phyloP scores from a whole-genome alignment of 2,329 filamentous ascomycete genomes.

The Onygena corvina region DNA sequence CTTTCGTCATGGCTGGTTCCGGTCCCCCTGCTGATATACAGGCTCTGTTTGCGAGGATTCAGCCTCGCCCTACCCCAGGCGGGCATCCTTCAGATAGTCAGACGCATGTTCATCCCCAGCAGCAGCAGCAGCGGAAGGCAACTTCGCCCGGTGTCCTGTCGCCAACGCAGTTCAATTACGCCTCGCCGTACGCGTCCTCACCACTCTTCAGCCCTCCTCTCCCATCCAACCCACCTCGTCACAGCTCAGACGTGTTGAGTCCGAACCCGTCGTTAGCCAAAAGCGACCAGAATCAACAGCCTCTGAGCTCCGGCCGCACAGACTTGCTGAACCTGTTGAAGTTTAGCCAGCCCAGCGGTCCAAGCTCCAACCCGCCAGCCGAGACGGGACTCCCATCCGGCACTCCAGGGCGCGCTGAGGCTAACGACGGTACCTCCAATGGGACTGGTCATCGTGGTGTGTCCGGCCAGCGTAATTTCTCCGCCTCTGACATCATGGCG shows the following conservation, averaged over 20 bases:
- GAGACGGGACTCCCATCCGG: constrained; percentile 3
- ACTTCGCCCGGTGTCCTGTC: constrained; percentile 25
- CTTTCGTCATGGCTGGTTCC: constrained; percentile 6
- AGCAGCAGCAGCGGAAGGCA: constrained; percentile 24
- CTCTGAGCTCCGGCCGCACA: constrained; percentile 38
- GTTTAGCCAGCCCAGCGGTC: constrained; percentile 42
- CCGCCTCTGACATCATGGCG: constrained; percentile 47
- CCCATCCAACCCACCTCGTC: constrained; percentile 43
- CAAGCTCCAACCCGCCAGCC: constrained; percentile 15
- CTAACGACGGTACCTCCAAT: constrained; percentile 13
- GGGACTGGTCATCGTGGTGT: constrained; percentile 17
- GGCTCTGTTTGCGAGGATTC: constrained; percentile 37
- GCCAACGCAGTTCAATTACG: constrained; percentile 33
- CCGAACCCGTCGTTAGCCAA: constrained; percentile 39
- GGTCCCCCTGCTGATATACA: constrained; percentile 33
- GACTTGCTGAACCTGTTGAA: constrained; percentile 54
- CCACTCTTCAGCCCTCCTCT: constrained; percentile 46
- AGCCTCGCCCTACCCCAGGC: constrained; percentile 29
- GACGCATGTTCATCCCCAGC: constrained; percentile 19
- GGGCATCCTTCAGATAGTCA: constrained; percentile 18
- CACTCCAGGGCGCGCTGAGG: constrained; percentile 22
- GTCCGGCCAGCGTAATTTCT: constrained; percentile 31
- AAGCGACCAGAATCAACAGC: constrained; percentile 32
- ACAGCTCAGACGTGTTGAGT: constrained; percentile 48
- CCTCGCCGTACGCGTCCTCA: constrained; percentile 47